Evolutionary conservation across 2,329 filamentous ascomycete genomes (phyloP).

Genomic region (Nakataea oryzae): DNA sequence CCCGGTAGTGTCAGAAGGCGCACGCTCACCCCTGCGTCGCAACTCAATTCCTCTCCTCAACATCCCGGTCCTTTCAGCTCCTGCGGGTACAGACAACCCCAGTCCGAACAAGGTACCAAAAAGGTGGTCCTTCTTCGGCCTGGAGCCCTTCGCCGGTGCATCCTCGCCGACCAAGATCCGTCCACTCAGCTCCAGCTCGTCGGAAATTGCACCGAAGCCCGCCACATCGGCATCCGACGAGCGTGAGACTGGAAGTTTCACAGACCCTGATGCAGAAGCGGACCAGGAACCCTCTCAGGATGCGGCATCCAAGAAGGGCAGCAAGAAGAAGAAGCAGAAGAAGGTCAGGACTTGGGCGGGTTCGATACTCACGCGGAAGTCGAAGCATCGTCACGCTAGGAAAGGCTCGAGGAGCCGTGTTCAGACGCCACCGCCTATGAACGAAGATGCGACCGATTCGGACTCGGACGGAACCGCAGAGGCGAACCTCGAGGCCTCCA

Average conservation of each 20-base stretch:
- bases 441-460: slow-evolving; percentile 16
- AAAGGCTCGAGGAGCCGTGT: slow-evolving; percentile 27
- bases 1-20: slow-evolving; percentile 19
- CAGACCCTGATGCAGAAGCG: slow-evolving; percentile 6
- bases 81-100: slow-evolving; percentile 23
- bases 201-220: slow-evolving; percentile 23
- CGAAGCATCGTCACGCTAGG: slow-evolving; percentile 33
- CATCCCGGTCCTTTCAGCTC: slow-evolving; percentile 22
- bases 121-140: slow-evolving; percentile 51
- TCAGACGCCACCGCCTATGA: slow-evolving; percentile 33
- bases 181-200: slow-evolving; percentile 35
- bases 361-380: slow-evolving; percentile 54
- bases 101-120: slow-evolving; percentile 42
- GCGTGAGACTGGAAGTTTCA: neutral
- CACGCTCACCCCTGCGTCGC: slow-evolving; percentile 34
- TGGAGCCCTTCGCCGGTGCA: slow-evolving; percentile 42
- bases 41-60: slow-evolving; percentile 49
- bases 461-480: slow-evolving; percentile 16
- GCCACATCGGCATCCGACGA: slow-evolving; percentile 22
- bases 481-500: slow-evolving; percentile 10
- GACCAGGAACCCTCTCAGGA: slow-evolving; percentile 14
- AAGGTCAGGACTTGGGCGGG: slow-evolving; percentile 68
- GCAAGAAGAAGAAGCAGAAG: slow-evolving; percentile 55
- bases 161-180: slow-evolving; percentile 35
- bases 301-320: slow-evolving; percentile 15